Evolutionary conservation across 2,329 filamentous ascomycete genomes (phyloP), one percentile per base, ranked within the genome.

Genomic region (Trichoderma afroharzianum): DNA sequence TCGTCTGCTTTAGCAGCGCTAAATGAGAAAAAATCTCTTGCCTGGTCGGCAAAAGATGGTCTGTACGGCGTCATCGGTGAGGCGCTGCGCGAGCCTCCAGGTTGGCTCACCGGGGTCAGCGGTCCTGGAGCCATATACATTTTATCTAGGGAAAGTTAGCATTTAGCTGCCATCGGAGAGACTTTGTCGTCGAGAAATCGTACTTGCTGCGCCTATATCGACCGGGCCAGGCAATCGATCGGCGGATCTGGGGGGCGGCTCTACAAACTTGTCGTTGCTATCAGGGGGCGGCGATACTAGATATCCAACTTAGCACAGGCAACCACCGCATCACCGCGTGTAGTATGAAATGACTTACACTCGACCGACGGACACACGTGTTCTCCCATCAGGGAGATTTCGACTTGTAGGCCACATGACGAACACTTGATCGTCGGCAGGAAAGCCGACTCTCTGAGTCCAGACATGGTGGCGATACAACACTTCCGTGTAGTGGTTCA

Each of bases 381-480:
- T 73, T 97, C 93, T 73, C 93, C 93, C 91, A 97, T 92, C 80
- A 91, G 85, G 53, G 92, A 91, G 76, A 97, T 96, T 78, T 95
- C 91, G 72, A 97, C 93, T 77, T 95, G 89, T 53, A 84, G 81
- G 53, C 90, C 88, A 79, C 94, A 97, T 83, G 87, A 90, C 68
- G 94, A 97, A 82, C 94, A 97, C 86, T 95, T 97, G 82, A 97
- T 93, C 28, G 90, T 90, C 78, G 94, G 93, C 84, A 96, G 85
- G 74, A 95, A 89, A 81, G 88, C 87, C 80, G 89, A 91, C 80
- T 90, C 87, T 78, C 90, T 86, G 76, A 85, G 85, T 73, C 83
- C 80, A 58, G 84, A 82, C 85, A 88, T 88, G 74, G 73, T 81
- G 78, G 55, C 39, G 39, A 33, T 71, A 57, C 72, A 73, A 36